These are phyloP conservation scores for Colletotrichum sp. DNA, from an alignment of 2,329 filamentous ascomycete species.

Conservation along the genomic window DNA sequence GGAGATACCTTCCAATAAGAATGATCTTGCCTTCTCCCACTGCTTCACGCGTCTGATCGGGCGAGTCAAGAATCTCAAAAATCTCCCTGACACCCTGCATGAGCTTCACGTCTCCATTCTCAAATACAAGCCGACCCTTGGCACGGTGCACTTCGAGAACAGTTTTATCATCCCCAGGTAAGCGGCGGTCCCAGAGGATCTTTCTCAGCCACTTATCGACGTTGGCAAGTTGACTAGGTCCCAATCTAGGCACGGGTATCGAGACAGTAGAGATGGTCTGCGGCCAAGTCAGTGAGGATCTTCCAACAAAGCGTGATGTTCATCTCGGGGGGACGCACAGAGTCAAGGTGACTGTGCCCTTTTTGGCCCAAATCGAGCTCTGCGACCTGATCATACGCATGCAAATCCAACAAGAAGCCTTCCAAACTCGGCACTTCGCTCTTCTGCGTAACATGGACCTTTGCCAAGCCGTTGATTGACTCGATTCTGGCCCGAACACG, in stretches of 20 bases:
- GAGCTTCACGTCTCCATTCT: conserved; percentile 71
- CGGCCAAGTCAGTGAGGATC: conserved; percentile 23
- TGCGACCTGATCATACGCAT: conserved; percentile 87
- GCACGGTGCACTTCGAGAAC: conserved; percentile 84
- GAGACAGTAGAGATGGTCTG: conserved; percentile 86
- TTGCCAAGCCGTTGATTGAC: conserved; percentile 90
- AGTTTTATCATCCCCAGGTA: conserved; percentile 51
- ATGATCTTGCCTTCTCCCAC: conserved; percentile 61
- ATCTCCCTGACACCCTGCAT: conserved; percentile 92
- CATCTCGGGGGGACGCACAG: conserved; percentile 60
- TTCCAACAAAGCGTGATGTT: not conserved
- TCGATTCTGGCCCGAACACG: conserved; percentile 72
- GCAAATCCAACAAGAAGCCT: conserved; percentile 85
- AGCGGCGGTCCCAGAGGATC: conserved; percentile 79
- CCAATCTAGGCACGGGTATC: conserved; percentile 68
- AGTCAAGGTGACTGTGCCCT: conserved; percentile 90
- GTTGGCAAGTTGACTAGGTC: conserved; percentile 57
- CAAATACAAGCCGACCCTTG: conserved; percentile 78
- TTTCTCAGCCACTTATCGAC: conserved; percentile 85
- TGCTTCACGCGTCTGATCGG: conserved; percentile 32
- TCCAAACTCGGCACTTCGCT: conserved; percentile 83
- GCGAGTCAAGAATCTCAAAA: conserved; percentile 83
- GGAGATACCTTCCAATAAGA: conserved; percentile 64
- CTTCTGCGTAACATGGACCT: conserved; percentile 80
- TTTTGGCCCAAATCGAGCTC: conserved; percentile 74